A percentile compares a stretch with the other conserved stretches of the same genome.
Conservation (phyloP, 164 flowering plant species). For the Annona squamosa region DNA sequence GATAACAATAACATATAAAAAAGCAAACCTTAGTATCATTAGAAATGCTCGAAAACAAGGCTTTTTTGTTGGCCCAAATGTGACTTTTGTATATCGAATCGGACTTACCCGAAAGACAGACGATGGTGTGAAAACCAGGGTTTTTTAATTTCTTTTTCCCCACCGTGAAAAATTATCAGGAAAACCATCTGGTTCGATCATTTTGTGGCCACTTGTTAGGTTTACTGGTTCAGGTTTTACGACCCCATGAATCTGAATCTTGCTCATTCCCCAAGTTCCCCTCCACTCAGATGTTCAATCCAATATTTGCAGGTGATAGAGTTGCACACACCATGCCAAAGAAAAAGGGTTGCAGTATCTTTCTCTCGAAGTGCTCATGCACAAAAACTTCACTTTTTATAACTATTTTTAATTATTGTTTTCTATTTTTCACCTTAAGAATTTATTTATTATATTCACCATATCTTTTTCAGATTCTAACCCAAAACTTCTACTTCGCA, state of each 20-base stretch:
- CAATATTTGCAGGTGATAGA: not conserved
- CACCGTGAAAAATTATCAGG: not conserved
- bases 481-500: too few relatives aligned
- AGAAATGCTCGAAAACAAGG: not conserved
- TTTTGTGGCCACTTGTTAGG: not conserved
- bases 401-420: too few relatives aligned
- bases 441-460: too few relatives aligned
- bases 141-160: too few relatives aligned
- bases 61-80: not conserved
- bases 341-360: too few relatives aligned
- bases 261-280: not conserved
- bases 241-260: not conserved
- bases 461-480: too few relatives aligned
- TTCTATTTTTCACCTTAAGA: too few relatives aligned
- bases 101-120: not conserved
- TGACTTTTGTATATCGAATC: not conserved
- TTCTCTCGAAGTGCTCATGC: too few relatives aligned
- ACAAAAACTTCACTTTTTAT: too few relatives aligned
- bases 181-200: not conserved
- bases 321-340: not conserved
- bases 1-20: conserved; percentile 1
- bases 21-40: not conserved
- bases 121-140: not conserved
- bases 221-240: not conserved
- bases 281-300: not conserved